Percentiles rank a stretch among this genome's conserved stretches.
Evolutionary conservation across 192 early-diverging fungal genomes (phyloP).

Genomic region (Backusella tarrabulga): DNA sequence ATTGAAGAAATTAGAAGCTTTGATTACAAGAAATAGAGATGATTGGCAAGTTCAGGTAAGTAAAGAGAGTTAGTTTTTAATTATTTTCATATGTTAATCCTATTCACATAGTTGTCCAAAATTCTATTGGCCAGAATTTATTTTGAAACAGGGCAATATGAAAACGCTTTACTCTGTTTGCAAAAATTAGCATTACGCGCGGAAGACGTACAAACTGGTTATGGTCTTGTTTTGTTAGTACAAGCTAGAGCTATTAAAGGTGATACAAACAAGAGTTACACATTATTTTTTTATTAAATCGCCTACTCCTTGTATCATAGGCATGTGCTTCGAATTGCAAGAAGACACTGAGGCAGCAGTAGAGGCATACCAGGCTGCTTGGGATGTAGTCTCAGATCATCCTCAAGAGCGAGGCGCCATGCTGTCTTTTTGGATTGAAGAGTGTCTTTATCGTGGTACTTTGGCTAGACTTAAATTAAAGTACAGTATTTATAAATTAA

Average conservation of each 20-base stretch:
- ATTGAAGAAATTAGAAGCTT: not conserved
- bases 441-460: constrained; percentile 8
- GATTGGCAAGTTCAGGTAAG: constrained; percentile 12
- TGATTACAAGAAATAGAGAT: not conserved
- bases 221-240: constrained; percentile 55
- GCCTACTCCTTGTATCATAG: constrained; percentile 10
- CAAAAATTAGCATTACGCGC: constrained; percentile 35
- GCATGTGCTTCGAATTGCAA: constrained; percentile 43
- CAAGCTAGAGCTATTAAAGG: constrained; percentile 58
- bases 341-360: constrained; percentile 43
- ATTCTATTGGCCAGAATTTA: constrained; percentile 56
- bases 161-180: constrained; percentile 40
- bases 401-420: constrained; percentile 22
- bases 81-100: not conserved
- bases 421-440: constrained; percentile 10
- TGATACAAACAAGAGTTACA: not conserved
- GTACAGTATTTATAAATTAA: not conserved
- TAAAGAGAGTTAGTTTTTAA: not conserved
- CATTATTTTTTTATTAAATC: not conserved
- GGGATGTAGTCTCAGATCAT: not conserved
- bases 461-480: constrained; percentile 1
- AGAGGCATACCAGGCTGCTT: constrained; percentile 52
- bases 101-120: constrained; percentile 29
- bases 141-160: constrained; percentile 51
- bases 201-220: constrained; percentile 40